A percentile compares a stretch with the other conserved stretches of the same genome.
phyloP scores from a whole-genome alignment of 805 yeast genomes.

The Metschnikowia kofuensis region DNA sequence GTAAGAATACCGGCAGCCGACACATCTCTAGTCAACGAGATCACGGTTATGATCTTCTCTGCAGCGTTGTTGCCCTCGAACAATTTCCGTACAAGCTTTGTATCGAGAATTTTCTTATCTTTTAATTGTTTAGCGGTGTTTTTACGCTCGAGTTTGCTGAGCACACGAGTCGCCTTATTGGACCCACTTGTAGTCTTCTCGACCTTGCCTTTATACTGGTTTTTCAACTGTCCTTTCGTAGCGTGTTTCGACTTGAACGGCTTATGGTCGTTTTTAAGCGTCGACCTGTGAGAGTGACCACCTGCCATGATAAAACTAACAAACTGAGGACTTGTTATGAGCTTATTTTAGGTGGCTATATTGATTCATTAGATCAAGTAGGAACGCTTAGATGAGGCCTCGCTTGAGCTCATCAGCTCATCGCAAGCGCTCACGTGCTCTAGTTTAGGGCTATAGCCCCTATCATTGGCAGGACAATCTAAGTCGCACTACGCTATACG shows the following conservation, averaged over 20 bases:
- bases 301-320: conserved; percentile 50
- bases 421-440: conserved; percentile 2
- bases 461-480: neutral
- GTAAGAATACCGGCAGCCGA: conserved; percentile 53
- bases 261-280: conserved; percentile 82
- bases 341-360: neutral
- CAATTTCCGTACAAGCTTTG: conserved; percentile 58
- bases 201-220: conserved; percentile 79
- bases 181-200: conserved; percentile 52
- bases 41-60: conserved; percentile 76
- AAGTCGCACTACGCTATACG: neutral
- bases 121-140: conserved; percentile 77
- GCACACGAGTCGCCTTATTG: conserved; percentile 36
- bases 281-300: conserved; percentile 75
- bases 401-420: conserved; percentile 8
- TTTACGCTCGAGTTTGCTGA: conserved; percentile 62
- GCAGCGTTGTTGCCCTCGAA: conserved; percentile 81
- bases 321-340: neutral
- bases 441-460: conserved; percentile 12
- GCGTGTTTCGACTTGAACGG: conserved; percentile 90
- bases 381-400: neutral
- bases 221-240: conserved; percentile 82
- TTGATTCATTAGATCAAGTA: neutral
- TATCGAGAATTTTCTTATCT: conserved; percentile 61
- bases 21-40: conserved; percentile 76